These are phyloP conservation scores for Epichloe uncinata DNA, from an alignment of 2,329 filamentous ascomycete species.

Conservation along the genomic window DNA sequence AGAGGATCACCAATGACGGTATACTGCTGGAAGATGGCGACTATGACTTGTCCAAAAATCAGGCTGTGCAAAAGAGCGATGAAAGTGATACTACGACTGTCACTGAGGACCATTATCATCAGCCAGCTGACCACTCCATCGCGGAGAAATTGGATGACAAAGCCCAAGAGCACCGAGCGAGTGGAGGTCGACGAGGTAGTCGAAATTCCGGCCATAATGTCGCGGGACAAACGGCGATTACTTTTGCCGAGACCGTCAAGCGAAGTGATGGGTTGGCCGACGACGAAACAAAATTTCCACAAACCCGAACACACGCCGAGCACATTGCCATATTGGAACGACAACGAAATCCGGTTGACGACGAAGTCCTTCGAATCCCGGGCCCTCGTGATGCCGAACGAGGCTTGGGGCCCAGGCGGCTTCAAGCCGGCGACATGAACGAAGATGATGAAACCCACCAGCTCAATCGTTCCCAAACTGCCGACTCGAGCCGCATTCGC, in stretches of 20 bases:
- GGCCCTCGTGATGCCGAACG: constrained; percentile 82
- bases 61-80: constrained; percentile 14
- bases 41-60: constrained; percentile 15
- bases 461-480: constrained; percentile 12
- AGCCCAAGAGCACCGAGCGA: not conserved
- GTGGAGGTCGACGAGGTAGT: not conserved
- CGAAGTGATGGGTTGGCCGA: constrained; percentile 42
- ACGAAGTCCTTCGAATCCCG: constrained; percentile 71
- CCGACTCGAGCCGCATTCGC: constrained; percentile 13
- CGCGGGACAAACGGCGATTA: constrained; percentile 32
- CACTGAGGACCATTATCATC: constrained; percentile 11
- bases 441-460: constrained; percentile 20
- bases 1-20: constrained; percentile 48
- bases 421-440: constrained; percentile 28
- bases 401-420: constrained; percentile 54
- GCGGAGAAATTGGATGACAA: constrained; percentile 3
- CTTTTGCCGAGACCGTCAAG: constrained; percentile 54
- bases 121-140: constrained; percentile 1
- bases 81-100: constrained; percentile 25
- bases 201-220: not conserved
- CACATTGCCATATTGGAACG: constrained; percentile 82
- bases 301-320: constrained; percentile 51
- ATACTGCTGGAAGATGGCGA: constrained; percentile 33
- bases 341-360: constrained; percentile 63
- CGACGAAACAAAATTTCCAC: constrained; percentile 29